A percentile compares a stretch with the other conserved stretches of the same genome.
These are phyloP conservation scores for Imleria badia DNA, from an alignment of 768 basidiomycete genomes.

Conservation along the genomic window DNA sequence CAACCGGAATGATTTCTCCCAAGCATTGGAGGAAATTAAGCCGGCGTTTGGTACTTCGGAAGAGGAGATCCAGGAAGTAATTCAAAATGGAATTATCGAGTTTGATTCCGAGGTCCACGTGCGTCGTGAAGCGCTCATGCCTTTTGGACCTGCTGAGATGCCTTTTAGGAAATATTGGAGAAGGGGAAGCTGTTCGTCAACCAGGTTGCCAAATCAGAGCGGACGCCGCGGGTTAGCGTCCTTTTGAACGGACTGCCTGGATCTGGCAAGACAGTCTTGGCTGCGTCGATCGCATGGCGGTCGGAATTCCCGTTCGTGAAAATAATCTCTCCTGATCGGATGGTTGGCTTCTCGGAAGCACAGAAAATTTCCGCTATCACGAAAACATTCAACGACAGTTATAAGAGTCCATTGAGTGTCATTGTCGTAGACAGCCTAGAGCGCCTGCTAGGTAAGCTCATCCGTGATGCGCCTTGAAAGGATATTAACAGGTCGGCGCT, in stretches of 20 bases:
- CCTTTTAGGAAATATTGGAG: slow-evolving; percentile 71
- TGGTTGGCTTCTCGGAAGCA: slow-evolving; percentile 93
- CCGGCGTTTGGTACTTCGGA: slow-evolving; percentile 98
- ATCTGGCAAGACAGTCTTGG: slow-evolving; percentile 93
- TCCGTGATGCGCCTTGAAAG: background rate
- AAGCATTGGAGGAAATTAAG: slow-evolving; percentile 90
- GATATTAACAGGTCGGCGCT: slow-evolving; percentile 4
- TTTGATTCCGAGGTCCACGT: slow-evolving; percentile 77
- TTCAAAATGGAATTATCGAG: slow-evolving; percentile 96
- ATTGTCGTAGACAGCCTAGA: slow-evolving; percentile 96
- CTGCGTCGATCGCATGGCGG: slow-evolving; percentile 88
- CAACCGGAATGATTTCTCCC: slow-evolving; percentile 81
- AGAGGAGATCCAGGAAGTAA: slow-evolving; percentile 89
- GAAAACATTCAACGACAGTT: slow-evolving; percentile 92
- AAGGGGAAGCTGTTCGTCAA: slow-evolving; percentile 89
- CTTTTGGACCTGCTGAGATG: background rate
- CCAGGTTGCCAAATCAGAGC: slow-evolving; percentile 86
- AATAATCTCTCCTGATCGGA: slow-evolving; percentile 90
- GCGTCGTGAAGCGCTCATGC: slow-evolving; percentile 5
- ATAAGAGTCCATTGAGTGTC: slow-evolving; percentile 96
- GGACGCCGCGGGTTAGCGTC: slow-evolving; percentile 90
- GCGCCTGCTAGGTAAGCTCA: slow-evolving; percentile 74
- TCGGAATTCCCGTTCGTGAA: slow-evolving; percentile 99
- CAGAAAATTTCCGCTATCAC: slow-evolving; percentile 91
- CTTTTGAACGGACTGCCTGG: slow-evolving; percentile 88